phyloP scores from a whole-genome alignment of 1,284 basidiomycete genomes.

The Phaffia rhodozyma region DNA sequence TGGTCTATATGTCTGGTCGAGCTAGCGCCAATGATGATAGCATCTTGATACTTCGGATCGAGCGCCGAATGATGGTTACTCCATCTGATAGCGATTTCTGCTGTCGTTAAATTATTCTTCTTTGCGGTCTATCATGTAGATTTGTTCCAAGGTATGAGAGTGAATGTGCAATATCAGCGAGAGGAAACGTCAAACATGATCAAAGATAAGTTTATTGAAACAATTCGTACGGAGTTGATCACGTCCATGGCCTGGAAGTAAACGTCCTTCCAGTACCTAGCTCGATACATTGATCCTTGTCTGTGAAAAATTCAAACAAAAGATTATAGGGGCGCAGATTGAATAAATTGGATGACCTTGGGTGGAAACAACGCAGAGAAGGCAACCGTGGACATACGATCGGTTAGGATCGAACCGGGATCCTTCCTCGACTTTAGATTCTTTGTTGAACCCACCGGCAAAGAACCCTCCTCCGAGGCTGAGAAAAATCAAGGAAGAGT shows the following conservation, averaged over 20 bases:
- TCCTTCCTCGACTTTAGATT: slow-evolving; percentile 31
- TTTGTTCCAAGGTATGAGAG: background rate
- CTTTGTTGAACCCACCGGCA: slow-evolving; percentile 38
- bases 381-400: no score
- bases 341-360: no score
- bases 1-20: slow-evolving; percentile 27
- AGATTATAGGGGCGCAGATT: no score
- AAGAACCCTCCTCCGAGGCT: slow-evolving; percentile 38
- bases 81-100: slow-evolving; percentile 32
- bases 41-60: slow-evolving; percentile 34
- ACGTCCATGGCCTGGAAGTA: slow-evolving; percentile 42
- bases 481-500: background rate
- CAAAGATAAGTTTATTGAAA: background rate
- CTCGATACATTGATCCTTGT: slow-evolving; percentile 37
- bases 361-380: no score
- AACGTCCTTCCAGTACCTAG: slow-evolving; percentile 39
- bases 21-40: slow-evolving; percentile 36
- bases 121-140: slow-evolving; percentile 28
- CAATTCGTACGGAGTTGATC: slow-evolving; percentile 31
- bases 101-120: slow-evolving; percentile 29
- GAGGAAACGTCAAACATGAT: no score
- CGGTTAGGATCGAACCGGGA: slow-evolving; percentile 27
- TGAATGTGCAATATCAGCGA: no score
- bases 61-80: slow-evolving; percentile 37
- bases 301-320: no score